These are phyloP conservation scores for Cyclotella cryptica DNA, from an alignment of 108 stramenopile genomes.

Conservation along the genomic window DNA sequence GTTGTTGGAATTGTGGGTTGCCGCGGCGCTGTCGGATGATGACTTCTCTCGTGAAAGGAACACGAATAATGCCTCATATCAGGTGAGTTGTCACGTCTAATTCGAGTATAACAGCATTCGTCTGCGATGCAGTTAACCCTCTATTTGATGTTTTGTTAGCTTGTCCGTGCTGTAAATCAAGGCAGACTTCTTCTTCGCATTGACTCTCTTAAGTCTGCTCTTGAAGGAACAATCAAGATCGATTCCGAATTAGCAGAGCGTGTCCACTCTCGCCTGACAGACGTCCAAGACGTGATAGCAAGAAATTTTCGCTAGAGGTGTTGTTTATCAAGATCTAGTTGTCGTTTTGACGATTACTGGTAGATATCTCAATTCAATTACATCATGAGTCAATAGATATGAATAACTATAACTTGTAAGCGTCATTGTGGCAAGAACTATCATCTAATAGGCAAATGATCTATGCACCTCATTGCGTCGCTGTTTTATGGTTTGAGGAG, in stretches of 20 bases:
- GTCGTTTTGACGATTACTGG: not conserved
- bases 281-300: slow-evolving; percentile 47
- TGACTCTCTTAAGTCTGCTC: slow-evolving; percentile 49
- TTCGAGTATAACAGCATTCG: not conserved
- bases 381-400: not conserved
- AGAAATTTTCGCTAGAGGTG: slow-evolving; percentile 23
- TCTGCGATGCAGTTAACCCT: not conserved
- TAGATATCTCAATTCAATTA: not conserved
- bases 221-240: slow-evolving; percentile 42
- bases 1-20: slow-evolving; percentile 61
- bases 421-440: not conserved
- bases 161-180: slow-evolving; percentile 51
- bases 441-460: slow-evolving; percentile 73
- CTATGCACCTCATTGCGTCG: slow-evolving; percentile 85
- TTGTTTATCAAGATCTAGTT: not conserved
- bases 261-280: slow-evolving; percentile 41
- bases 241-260: slow-evolving; percentile 6
- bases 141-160: slow-evolving; percentile 12
- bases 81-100: slow-evolving; percentile 16
- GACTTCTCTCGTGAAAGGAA: slow-evolving; percentile 6
- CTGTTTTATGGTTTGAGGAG: not conserved
- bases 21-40: slow-evolving; percentile 32
- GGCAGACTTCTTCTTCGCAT: slow-evolving; percentile 48
- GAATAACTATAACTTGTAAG: not conserved
- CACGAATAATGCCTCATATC: slow-evolving; percentile 31